Percentiles rank a stretch among this genome's conserved stretches.
Evolutionary conservation across 768 basidiomycete species (phyloP).

Genomic region (Lanmaoa rubissima): DNA sequence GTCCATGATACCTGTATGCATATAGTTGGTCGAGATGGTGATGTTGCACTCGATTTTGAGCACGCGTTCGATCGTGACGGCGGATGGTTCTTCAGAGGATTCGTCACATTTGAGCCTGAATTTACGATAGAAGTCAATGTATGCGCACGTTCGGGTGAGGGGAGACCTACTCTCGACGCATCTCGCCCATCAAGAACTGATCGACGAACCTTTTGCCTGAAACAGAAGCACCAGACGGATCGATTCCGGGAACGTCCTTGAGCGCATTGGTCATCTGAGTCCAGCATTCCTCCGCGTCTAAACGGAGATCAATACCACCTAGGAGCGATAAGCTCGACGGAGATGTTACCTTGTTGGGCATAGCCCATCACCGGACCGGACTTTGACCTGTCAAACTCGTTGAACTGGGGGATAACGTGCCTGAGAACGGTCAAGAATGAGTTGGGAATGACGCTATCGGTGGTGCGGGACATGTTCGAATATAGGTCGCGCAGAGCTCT

Average conservation of each 20-base stretch:
- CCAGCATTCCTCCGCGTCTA: constrained; percentile 92
- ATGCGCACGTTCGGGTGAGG: background rate
- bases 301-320: constrained; percentile 1
- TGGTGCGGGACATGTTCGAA: constrained; percentile 67
- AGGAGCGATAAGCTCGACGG: background rate
- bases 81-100: constrained; percentile 71
- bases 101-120: constrained; percentile 78
- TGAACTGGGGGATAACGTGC: constrained; percentile 86
- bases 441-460: constrained; percentile 70
- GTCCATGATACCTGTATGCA: constrained; percentile 81
- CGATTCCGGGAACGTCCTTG: constrained; percentile 60
- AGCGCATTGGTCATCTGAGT: constrained; percentile 69
- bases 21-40: constrained; percentile 78
- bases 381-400: constrained; percentile 57
- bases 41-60: constrained; percentile 95
- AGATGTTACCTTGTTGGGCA: constrained; percentile 70
- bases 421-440: constrained; percentile 70
- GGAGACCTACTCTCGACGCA: constrained; percentile 59
- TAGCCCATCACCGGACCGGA: constrained; percentile 46
- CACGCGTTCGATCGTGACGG: constrained; percentile 64
- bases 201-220: constrained; percentile 63
- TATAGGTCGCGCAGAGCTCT: constrained; percentile 70
- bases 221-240: constrained; percentile 29
- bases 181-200: constrained; percentile 76
- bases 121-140: constrained; percentile 20